A percentile compares a stretch with the other conserved stretches of the same genome.
These are phyloP conservation scores for Aurantiochytrium sp. DNA, from an alignment of 108 stramenopile genomes.

Conservation along the genomic window DNA sequence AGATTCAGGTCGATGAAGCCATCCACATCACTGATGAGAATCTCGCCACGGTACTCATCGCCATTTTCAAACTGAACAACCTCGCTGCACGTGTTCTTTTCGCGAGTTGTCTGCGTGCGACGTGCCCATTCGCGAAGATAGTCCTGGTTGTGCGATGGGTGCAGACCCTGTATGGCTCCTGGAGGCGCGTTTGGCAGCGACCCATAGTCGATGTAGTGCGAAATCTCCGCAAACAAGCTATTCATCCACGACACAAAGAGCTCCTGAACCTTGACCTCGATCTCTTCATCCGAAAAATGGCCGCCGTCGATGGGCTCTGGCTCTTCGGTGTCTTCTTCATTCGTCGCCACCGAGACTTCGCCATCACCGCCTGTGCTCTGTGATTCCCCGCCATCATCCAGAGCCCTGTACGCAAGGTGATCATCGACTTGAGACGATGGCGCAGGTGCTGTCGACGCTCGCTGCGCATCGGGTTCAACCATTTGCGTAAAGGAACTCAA, in stretches of 20 bases:
- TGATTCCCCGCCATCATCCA: neutral
- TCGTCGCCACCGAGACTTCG: neutral
- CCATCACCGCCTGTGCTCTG: neutral
- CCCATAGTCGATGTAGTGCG: neutral
- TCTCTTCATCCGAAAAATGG: neutral
- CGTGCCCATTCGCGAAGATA: neutral
- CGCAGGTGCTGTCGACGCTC: no score
- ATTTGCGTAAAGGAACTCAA: neutral
- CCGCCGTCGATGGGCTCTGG: neutral
- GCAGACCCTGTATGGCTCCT: neutral
- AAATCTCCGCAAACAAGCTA: neutral
- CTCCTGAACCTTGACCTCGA: neutral
- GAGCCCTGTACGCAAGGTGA: neutral
- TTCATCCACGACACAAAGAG: neutral
- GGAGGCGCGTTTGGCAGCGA: neutral
- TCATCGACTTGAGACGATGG: neutral
- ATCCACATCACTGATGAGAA: neutral
- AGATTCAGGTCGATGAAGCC: neutral
- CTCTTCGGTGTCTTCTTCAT: neutral
- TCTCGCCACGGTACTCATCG: slow-evolving; percentile 14
- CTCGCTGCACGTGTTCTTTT: neutral
- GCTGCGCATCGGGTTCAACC: neutral
- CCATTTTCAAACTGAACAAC: neutral
- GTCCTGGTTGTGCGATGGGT: neutral
- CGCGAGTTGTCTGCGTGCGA: neutral